Evolutionary conservation across 2,329 filamentous ascomycete genomes (phyloP), one percentile per base, ranked within the genome.

Genomic region (Colletotrichum graminicola): DNA sequence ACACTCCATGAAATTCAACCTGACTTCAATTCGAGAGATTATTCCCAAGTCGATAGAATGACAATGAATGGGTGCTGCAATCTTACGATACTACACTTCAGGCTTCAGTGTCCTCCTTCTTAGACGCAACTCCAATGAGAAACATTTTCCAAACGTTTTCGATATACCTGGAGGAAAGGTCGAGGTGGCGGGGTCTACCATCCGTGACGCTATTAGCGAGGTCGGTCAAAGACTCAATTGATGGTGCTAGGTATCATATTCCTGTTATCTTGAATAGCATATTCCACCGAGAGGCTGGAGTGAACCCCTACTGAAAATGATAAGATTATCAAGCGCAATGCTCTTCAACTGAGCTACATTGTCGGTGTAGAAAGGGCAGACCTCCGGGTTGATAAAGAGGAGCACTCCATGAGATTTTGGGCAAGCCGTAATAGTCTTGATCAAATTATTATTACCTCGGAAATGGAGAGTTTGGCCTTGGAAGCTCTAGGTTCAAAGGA

Each of bases 141-240:
- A 34, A 8, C 39, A 52, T 18, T 70, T 54, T 21, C 51, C 54
- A 0, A 36, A 34, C 21, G 59, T 70, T 1, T 73, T 60, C 32
- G 41, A 64, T 16, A 63, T 59, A n/a, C 71, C 57, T 7, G 57
- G 52, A 18, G 57, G 71, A 18, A 66, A 66, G 47, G 60, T 66
- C 1, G 59, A 70, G 18, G 26, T 21, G 2, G 21, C 49, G 0
- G 59, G 66, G 4, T 2, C 26, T 3, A 32, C 12, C 16, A n/a
- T 73, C 6, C 18, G 45, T 16, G 34, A 61, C 32, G 54, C 66
- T 12, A 16, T 66, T 26, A 21, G 67, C 11, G 62, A 66, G 8
- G 62, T 71, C 18, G 41, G 5, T 23, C 59, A 71, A 39, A 70
- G 52, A 73, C 55, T 2, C 16, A 62, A 62, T 16, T 65, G 16